Evolutionary conservation across 345 rosid species (phyloP), one percentile per base, ranked within the genome.

Genomic region (Dipteronia dyeriana): DNA sequence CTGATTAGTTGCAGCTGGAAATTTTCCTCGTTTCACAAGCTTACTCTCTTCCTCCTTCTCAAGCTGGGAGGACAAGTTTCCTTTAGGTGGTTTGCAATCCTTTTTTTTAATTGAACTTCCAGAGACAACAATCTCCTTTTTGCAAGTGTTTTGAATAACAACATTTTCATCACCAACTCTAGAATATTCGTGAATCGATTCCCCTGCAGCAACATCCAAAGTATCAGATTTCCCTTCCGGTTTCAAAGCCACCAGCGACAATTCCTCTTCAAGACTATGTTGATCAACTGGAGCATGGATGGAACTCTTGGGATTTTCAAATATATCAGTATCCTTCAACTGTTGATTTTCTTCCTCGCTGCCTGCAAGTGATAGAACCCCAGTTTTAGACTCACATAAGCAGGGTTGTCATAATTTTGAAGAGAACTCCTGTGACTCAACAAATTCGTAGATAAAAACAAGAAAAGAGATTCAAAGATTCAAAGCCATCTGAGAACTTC

Each of bases 1-100:
- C 43, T 94, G 91, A 59, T 87, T 76, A 75, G 91, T 34, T 26
- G 77, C 77, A 66, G 85, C 73, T 5, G 88, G 66, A 77, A 87
- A 70, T 77, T 82, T 85, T 43, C 82, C 80, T 53, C 39, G 79
- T 67, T 74, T 89, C 71, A 85, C 88, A 59, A 80, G 79, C 39
- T 76, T 78, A 68, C 79, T 77, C 79, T 84, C 89, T 61, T 80
- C 75, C 34, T 87, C 85, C 51, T 82, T 68, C 76, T 82, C 88
- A 19, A 82, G 62, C 73, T 83, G 88, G 76, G 68, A 45, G 23
- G 88, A 70, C 54, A 83, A 61, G 54, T 83, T 84, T 13, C 66
- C 80, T 60, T 76, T 84, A 71, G 71, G 72, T 71, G 80, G 88
- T 79, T 86, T 84, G 39, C 73, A 69, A 22, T 26, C 77, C 62